Conservation (phyloP, 139 green algal species). For the Tetraselmis chui region DNA sequence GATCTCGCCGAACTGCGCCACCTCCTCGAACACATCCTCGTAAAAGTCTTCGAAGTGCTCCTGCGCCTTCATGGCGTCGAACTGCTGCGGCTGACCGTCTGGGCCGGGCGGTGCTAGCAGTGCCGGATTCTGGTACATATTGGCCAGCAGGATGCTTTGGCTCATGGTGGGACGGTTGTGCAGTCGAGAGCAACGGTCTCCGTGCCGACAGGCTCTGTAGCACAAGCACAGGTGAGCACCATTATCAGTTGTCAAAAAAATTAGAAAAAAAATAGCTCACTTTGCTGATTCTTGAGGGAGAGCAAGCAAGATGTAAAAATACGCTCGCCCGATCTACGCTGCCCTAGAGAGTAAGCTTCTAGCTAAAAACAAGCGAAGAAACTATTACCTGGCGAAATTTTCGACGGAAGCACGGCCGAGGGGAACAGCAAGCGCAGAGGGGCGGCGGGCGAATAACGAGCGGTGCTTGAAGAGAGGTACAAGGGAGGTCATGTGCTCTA, state of each 20-base stretch:
- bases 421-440: too few relatives aligned
- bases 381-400: too few relatives aligned
- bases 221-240: too few relatives aligned
- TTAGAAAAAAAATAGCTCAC: not conserved
- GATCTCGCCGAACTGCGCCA: constrained; percentile 85
- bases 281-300: not conserved
- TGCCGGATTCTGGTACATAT: constrained; percentile 96
- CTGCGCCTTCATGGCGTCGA: constrained; percentile 76
- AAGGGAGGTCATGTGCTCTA: too few relatives aligned
- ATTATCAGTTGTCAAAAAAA: constrained; percentile 5
- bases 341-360: not conserved
- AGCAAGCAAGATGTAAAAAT: not conserved
- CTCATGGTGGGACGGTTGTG: constrained; percentile 93
- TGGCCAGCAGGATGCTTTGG: constrained; percentile 83
- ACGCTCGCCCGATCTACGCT: not conserved
- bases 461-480: too few relatives aligned
- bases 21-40: constrained; percentile 97
- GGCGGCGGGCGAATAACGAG: too few relatives aligned
- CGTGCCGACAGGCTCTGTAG: constrained; percentile 84
- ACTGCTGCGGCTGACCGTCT: constrained; percentile 71
- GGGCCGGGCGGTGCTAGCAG: constrained; percentile 73
- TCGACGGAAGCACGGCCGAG: too few relatives aligned
- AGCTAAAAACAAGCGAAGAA: too few relatives aligned
- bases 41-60: constrained; percentile 98
- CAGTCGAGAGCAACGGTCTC: constrained; percentile 91